Evolutionary conservation across 2,329 filamentous ascomycete genomes (phyloP), one percentile per base, ranked within the genome.

Genomic region (Pseudocercospora musae): DNA sequence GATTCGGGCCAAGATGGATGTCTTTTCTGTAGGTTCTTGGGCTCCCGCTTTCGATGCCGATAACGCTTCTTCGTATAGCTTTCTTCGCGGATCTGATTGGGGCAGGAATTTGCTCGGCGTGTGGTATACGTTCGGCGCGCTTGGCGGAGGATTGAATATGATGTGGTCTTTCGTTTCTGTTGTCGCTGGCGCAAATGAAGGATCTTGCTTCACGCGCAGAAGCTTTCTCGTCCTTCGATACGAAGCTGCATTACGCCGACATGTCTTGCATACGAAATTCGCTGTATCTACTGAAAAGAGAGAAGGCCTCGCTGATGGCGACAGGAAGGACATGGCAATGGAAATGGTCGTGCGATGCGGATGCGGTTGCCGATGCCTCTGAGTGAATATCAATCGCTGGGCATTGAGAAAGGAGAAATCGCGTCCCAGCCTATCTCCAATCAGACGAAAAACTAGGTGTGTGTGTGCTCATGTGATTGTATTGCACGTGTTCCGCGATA

Each of bases 91-190:
- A 75, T 89, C 87, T 66, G 80, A 78, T 58, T 78, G 72, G 4
- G 87, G 87, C 7, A 89, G 79, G 73, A 89, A 89, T 67, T 87
- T 86, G 27, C 80, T 76, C 1, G 87, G 87, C 1, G 87, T 89
- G 72, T 87, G 84, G 70, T 86, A 87, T 23, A 86, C 82, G 64
- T 81, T 86, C 7, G 87, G 86, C 6, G 84, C 82, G 27, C 85
- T 84, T 6, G 86, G 85, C 0, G 87, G 87, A 37, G 87, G 87
- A 68, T 89, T 89, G 80, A 85, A 86, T 72, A 89, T 81, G 72
- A 87, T 86, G 70, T 84, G 81, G 62, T 85, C 81, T 63, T 77
- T 76, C 5, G 72, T 68, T 64, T 74, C 73, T 49, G 76, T 66
- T 60, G 67, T 63, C 67, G 68, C 68, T 50, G 70, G 69, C 5